Percentiles rank a stretch among this genome's conserved stretches.
Evolutionary conservation across 495 filamentous ascomycete genomes (phyloP).

Genomic region (Daldinia concentrica): DNA sequence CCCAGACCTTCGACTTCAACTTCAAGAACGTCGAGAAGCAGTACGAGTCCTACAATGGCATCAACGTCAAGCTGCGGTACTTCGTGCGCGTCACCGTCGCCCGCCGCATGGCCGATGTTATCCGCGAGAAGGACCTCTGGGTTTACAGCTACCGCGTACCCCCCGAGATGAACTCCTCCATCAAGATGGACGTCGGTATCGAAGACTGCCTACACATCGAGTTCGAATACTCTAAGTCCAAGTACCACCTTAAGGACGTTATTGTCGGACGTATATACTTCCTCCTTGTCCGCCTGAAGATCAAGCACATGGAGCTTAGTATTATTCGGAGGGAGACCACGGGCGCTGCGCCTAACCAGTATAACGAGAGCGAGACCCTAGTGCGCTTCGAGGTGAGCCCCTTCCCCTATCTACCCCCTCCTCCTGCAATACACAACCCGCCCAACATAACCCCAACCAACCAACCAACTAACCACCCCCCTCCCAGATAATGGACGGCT

Average conservation of each 20-base stretch:
- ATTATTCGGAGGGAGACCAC: constrained; percentile 98
- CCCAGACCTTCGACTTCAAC: constrained; percentile 98
- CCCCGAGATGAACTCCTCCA: constrained; percentile 95
- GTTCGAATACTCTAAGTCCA: constrained; percentile 99
- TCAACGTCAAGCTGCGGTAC: constrained; percentile 98
- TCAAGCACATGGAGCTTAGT: constrained; percentile 99
- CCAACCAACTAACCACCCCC: not conserved
- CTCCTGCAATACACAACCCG: not conserved
- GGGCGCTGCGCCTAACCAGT: constrained; percentile 98
- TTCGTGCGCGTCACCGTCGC: constrained; percentile 97
- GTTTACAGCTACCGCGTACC: constrained; percentile 99
- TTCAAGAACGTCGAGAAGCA: constrained; percentile 99
- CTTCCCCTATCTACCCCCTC: not conserved
- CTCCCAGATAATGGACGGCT: constrained; percentile 95
- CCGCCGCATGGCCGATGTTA: constrained; percentile 94
- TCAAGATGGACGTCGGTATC: constrained; percentile 99
- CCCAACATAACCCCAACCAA: not conserved
- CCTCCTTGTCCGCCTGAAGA: constrained; percentile 95
- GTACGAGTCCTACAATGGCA: constrained; percentile 99
- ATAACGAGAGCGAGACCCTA: constrained; percentile 98
- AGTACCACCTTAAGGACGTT: constrained; percentile 99
- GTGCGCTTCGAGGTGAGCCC: constrained; percentile 90
- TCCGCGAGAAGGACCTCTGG: constrained; percentile 99
- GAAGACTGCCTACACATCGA: constrained; percentile 99
- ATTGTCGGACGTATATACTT: constrained; percentile 99